Percentiles rank a stretch among this genome's conserved stretches.
Evolutionary conservation across 2,329 filamentous ascomycete genomes (phyloP).

Genomic region (Fusarium anguioides): DNA sequence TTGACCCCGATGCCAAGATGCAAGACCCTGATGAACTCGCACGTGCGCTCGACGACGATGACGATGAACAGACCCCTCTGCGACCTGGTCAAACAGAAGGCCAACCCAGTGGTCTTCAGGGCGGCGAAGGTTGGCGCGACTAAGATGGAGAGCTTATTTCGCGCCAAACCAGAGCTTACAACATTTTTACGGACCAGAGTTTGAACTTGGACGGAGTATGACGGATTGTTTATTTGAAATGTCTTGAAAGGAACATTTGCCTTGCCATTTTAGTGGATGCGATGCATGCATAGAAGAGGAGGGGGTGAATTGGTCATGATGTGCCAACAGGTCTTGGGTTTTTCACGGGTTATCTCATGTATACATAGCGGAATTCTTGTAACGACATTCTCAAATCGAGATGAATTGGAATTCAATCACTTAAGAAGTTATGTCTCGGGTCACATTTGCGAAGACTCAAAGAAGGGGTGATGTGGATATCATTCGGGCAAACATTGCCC

Average conservation of each 20-base stretch:
- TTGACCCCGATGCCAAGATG: conserved; percentile 74
- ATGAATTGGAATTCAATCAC: conserved; percentile 12
- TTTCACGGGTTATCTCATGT: conserved; percentile 12
- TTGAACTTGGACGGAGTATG: conserved; percentile 32
- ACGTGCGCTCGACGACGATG: conserved; percentile 67
- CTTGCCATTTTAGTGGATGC: conserved; percentile 1
- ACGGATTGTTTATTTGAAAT: conserved; percentile 36
- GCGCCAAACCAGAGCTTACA: background rate
- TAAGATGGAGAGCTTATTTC: conserved; percentile 28
- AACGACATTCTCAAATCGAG: conserved; percentile 10
- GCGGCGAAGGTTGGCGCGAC: conserved; percentile 61
- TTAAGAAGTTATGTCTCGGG: background rate
- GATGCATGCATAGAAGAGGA: conserved; percentile 23
- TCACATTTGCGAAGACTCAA: conserved; percentile 3
- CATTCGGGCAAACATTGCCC: conserved; percentile 18
- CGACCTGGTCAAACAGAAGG: conserved; percentile 46
- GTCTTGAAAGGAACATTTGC: conserved; percentile 14
- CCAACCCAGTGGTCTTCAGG: conserved; percentile 55
- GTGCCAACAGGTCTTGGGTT: background rate
- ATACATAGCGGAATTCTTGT: conserved; percentile 25
- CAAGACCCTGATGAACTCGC: conserved; percentile 74
- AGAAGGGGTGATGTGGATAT: conserved; percentile 31
- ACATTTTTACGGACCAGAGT: conserved; percentile 16
- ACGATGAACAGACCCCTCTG: conserved; percentile 53
- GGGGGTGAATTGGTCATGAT: background rate